These are phyloP conservation scores for Grammothele lineata DNA, from an alignment of 768 basidiomycete species.

Conservation along the genomic window DNA sequence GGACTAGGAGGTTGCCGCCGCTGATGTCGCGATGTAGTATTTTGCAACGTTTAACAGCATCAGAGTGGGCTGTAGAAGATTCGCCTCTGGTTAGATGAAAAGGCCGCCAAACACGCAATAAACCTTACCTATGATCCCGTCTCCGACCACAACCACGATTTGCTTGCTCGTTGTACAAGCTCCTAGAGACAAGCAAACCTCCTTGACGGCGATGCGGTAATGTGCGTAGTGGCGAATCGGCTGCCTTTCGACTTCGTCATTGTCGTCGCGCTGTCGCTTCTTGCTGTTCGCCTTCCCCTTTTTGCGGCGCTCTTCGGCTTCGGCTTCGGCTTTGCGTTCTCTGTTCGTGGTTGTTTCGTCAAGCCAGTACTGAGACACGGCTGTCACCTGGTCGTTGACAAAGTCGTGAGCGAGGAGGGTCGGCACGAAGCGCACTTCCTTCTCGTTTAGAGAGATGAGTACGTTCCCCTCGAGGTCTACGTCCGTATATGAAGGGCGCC, in stretches of 20 bases:
- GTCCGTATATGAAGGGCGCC: conserved; percentile 1
- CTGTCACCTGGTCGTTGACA: no score
- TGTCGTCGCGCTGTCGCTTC: not conserved
- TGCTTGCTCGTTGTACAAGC: not conserved
- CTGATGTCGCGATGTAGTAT: conserved; percentile 5
- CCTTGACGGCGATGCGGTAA: conserved; percentile 8
- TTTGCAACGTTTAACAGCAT: not conserved
- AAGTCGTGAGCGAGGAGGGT: conserved; percentile 2
- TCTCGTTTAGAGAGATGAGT: not conserved
- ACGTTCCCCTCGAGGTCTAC: conserved; percentile 6
- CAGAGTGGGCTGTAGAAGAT: not conserved
- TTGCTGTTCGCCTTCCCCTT: no score
- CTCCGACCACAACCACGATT: not conserved
- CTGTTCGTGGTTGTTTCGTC: no score
- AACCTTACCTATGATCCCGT: conserved; percentile 1
- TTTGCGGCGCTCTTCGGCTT: no score
- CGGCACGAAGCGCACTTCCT: not conserved
- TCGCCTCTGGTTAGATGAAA: no score
- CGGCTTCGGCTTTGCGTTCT: no score
- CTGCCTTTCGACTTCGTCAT: not conserved
- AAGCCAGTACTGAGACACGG: no score
- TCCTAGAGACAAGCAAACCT: conserved; percentile 4
- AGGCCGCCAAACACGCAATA: not conserved
- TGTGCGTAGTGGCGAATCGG: conserved; percentile 1
- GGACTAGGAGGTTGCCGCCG: conserved; percentile 1